Evolutionary conservation across 2,329 filamentous ascomycete genomes (phyloP).

Genomic region (Ceratocystis destructans): DNA sequence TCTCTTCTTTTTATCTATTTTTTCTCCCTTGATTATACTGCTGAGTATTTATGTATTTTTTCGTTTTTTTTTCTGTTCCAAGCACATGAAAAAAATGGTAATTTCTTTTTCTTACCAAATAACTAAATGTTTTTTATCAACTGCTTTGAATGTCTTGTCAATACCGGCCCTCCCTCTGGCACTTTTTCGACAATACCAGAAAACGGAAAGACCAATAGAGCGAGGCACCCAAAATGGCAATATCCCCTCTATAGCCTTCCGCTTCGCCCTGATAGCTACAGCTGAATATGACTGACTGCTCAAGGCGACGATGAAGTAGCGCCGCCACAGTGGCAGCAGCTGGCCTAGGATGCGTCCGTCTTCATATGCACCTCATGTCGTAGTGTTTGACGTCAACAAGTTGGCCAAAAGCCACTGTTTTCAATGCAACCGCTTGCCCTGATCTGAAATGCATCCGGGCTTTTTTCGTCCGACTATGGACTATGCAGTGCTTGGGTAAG

Average conservation of each 20-base stretch:
- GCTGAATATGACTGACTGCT: neutral
- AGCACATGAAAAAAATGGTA: neutral
- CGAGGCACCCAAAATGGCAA: neutral
- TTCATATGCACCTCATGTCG: neutral
- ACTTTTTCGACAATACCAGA: neutral
- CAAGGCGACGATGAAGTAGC: neutral
- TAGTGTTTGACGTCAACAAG: neutral
- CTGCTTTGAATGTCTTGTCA: neutral
- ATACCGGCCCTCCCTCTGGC: neutral
- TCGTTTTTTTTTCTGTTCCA: neutral
- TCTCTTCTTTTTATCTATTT: neutral
- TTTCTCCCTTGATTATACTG: neutral
- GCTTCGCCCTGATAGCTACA: neutral
- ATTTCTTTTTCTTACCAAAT: neutral
- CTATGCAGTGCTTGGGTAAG: too few relatives aligned
- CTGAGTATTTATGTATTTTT: neutral
- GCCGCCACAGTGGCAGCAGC: neutral
- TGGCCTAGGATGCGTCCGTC: neutral
- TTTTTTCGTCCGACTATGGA: too few relatives aligned
- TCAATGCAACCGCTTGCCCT: too few relatives aligned
- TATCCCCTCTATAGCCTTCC: neutral
- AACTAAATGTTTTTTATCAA: neutral
- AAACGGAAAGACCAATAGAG: neutral
- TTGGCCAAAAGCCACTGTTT: too few relatives aligned
- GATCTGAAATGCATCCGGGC: too few relatives aligned